Evolutionary conservation across 2,329 filamentous ascomycete species (phyloP).

Genomic region (Botryosphaeria dothidea): DNA sequence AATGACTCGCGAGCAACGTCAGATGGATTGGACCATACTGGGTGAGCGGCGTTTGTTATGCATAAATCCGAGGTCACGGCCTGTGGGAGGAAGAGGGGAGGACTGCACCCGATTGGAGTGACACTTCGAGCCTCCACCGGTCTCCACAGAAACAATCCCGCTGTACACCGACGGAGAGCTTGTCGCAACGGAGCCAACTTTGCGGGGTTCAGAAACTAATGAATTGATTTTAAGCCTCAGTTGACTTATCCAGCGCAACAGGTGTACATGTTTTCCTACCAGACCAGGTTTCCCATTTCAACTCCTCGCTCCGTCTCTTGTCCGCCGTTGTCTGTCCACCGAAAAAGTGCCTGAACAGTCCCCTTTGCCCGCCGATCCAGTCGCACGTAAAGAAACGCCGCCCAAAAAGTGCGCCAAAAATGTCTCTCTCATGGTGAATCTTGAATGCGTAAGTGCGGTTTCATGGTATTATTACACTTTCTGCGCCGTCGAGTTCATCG

Average conservation of each 20-base stretch:
- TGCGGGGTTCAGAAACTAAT: background rate
- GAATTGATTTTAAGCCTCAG: conserved; percentile 4
- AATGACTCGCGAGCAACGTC: conserved; percentile 9
- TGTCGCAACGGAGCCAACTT: background rate
- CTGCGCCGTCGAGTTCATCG: conserved; percentile 22
- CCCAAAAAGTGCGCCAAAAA: conserved; percentile 15
- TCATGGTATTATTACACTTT: conserved; percentile 17
- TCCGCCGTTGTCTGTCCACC: conserved; percentile 3
- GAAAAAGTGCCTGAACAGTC: background rate
- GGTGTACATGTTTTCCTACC: conserved; percentile 17
- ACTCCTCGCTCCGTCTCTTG: conserved; percentile 11
- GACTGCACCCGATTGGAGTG: background rate
- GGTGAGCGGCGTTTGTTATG: background rate
- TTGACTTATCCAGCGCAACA: conserved; percentile 16
- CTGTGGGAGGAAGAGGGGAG: background rate
- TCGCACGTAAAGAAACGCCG: conserved; percentile 12
- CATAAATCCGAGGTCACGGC: conserved; percentile 7
- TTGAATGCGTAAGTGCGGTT: conserved; percentile 8
- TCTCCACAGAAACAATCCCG: no score
- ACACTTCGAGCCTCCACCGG: background rate
- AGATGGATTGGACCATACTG: background rate
- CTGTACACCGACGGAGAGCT: background rate
- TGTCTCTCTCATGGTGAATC: conserved; percentile 15
- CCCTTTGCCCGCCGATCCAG: background rate
- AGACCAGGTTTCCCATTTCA: background rate